phyloP scores from a whole-genome alignment of 2,329 filamentous ascomycete genomes.

The Penicillium sp. region DNA sequence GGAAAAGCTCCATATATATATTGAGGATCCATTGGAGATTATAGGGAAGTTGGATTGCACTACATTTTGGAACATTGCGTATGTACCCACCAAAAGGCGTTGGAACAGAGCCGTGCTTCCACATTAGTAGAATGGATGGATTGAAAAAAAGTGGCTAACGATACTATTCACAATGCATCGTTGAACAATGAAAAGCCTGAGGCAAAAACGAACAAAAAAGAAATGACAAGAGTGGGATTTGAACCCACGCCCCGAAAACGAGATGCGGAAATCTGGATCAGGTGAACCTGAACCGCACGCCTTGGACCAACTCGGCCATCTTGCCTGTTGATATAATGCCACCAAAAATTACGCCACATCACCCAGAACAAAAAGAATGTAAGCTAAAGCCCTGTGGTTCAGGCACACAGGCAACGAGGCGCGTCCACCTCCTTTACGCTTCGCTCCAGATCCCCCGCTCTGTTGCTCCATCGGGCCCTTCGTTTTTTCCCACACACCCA shows the following conservation, averaged over 20 bases:
- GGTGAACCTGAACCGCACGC: constrained; percentile 3
- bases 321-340: neutral
- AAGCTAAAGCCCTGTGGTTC: neutral
- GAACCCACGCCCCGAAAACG: constrained; percentile 4
- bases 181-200: neutral
- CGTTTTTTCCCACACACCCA: neutral
- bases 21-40: no score
- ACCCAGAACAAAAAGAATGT: neutral
- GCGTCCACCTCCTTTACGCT: constrained; percentile 21
- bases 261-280: constrained; percentile 3
- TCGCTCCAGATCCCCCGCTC: constrained; percentile 14
- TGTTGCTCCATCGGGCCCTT: constrained; percentile 7
- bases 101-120: no score
- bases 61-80: no score
- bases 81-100: no score
- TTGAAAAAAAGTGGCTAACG: no score
- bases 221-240: constrained; percentile 2
- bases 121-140: no score
- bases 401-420: constrained; percentile 10
- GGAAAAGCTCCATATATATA: no score
- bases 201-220: neutral
- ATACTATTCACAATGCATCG: neutral
- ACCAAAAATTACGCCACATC: neutral
- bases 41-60: no score
- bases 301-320: constrained; percentile 5